Evolutionary conservation across 2,329 filamentous ascomycete genomes (phyloP).

Genomic region (Botryotinia globosa): DNA sequence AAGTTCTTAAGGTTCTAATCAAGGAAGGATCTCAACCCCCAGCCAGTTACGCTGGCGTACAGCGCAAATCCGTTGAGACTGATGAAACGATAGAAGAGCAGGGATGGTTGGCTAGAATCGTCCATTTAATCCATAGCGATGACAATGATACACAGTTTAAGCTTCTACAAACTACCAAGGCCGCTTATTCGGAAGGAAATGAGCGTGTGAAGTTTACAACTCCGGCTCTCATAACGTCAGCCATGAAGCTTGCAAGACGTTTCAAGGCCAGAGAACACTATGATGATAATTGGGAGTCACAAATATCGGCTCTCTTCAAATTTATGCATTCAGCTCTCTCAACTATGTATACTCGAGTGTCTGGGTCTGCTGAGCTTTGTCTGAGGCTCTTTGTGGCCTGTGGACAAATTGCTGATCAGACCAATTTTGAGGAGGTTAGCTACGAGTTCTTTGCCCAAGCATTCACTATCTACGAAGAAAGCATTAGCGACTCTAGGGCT

Average conservation of each 20-base stretch:
- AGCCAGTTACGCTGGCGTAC: slow-evolving; percentile 78
- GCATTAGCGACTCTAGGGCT: slow-evolving; percentile 89
- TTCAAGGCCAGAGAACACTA: slow-evolving; percentile 91
- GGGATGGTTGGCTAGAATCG: slow-evolving; percentile 89
- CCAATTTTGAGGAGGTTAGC: slow-evolving; percentile 88
- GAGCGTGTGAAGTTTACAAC: slow-evolving; percentile 96
- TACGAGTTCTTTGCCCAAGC: slow-evolving; percentile 99
- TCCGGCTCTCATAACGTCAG: slow-evolving; percentile 84
- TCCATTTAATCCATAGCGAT: slow-evolving; percentile 79
- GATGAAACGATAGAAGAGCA: slow-evolving; percentile 98
- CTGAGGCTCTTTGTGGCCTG: slow-evolving; percentile 87
- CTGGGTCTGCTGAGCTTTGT: slow-evolving; percentile 80
- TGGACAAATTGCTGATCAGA: slow-evolving; percentile 89
- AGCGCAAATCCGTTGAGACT: slow-evolving; percentile 76
- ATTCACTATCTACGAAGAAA: slow-evolving; percentile 96
- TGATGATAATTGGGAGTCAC: slow-evolving; percentile 69
- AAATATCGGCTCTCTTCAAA: slow-evolving; percentile 83
- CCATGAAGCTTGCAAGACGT: slow-evolving; percentile 81
- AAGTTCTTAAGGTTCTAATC: slow-evolving; percentile 86
- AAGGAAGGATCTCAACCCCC: slow-evolving; percentile 85
- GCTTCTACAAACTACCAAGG: slow-evolving; percentile 82
- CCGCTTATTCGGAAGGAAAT: slow-evolving; percentile 86
- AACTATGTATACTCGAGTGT: slow-evolving; percentile 80
- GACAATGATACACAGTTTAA: slow-evolving; percentile 94
- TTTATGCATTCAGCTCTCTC: slow-evolving; percentile 90